Percentiles rank a stretch among this genome's conserved stretches.
These are phyloP conservation scores for Aspergillus clavatus DNA, from an alignment of 2,329 filamentous ascomycete genomes.

Conservation along the genomic window DNA sequence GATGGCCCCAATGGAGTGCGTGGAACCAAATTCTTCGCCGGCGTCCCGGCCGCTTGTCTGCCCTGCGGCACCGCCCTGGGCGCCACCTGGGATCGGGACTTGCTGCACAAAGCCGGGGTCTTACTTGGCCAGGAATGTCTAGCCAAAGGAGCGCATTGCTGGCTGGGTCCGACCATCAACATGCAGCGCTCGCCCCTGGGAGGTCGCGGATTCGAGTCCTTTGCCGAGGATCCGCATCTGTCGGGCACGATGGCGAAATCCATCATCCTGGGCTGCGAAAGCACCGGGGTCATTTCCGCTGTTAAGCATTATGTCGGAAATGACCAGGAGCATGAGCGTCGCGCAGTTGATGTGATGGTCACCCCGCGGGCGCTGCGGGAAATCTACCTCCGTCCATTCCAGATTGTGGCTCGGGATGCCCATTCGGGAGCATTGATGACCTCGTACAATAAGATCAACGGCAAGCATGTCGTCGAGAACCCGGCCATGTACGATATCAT, in stretches of 20 bases:
- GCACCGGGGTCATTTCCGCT: conserved; percentile 63
- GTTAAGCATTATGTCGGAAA: conserved; percentile 56
- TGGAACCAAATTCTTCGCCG: conserved; percentile 64
- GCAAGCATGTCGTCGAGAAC: conserved; percentile 33
- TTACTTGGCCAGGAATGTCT: conserved; percentile 64
- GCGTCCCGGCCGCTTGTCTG: conserved; percentile 56
- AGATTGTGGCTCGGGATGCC: conserved; percentile 50
- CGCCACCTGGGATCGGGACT: conserved; percentile 53
- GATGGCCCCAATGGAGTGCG: conserved; percentile 68
- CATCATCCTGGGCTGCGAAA: conserved; percentile 61
- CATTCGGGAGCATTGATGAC: conserved; percentile 52
- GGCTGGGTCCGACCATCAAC: conserved; percentile 60
- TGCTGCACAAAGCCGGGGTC: conserved; percentile 55
- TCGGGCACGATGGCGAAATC: conserved; percentile 17
- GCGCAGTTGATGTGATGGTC: conserved; percentile 27
- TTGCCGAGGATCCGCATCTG: conserved; percentile 24
- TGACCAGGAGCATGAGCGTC: conserved; percentile 31
- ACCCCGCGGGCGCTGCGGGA: conserved; percentile 50
- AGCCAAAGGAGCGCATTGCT: conserved; percentile 54
- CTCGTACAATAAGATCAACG: conserved; percentile 50
- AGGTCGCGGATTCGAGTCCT: conserved; percentile 26
- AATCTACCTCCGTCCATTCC: conserved; percentile 56
- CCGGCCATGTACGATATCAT: conserved; percentile 25
- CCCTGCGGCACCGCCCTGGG: conserved; percentile 56
- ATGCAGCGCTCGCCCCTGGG: conserved; percentile 53